Conservation (phyloP, 305 asterid genomes). For the Fraxinus sp. region DNA sequence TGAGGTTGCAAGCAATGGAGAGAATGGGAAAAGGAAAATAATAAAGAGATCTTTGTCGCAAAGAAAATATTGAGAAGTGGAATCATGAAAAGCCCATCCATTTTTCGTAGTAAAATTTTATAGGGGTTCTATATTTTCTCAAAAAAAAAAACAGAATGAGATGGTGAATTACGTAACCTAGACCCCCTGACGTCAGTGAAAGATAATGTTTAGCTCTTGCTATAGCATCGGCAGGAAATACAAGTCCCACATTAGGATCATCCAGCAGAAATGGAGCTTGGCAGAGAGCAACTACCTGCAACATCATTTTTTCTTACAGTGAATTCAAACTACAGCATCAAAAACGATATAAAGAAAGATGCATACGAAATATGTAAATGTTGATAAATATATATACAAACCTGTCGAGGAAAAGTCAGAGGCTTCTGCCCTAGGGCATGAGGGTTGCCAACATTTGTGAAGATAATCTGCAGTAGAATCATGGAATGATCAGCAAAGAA, state of each 20-base stretch:
- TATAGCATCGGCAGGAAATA: constrained; percentile 98
- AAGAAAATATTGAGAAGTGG: background rate
- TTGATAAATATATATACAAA: constrained; percentile 16
- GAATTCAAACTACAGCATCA: constrained; percentile 4
- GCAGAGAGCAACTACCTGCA: constrained; percentile 93
- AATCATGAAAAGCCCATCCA: background rate
- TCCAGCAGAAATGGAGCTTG: constrained; percentile 98
- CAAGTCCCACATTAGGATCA: constrained; percentile 89
- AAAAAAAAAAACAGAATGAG: background rate
- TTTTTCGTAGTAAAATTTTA: background rate
- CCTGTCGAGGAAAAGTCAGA: constrained; percentile 95
- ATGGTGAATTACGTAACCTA: constrained; percentile 49
- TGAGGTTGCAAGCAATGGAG: background rate
- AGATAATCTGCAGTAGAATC: constrained; percentile 63
- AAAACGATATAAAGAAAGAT: background rate
- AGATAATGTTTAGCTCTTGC: constrained; percentile 90
- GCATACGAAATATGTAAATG: background rate
- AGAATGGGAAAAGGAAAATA: background rate
- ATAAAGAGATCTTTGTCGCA: background rate
- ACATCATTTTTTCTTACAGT: background rate
- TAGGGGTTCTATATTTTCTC: background rate
- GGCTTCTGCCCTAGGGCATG: constrained; percentile 96
- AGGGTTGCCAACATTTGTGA: constrained; percentile 93
- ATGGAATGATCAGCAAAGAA: constrained; percentile 7
- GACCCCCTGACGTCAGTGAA: constrained; percentile 78